Base-by-base conservation (phyloP, 192 early-diverging fungal genomes). In the Umbelopsis sp. region DNA sequence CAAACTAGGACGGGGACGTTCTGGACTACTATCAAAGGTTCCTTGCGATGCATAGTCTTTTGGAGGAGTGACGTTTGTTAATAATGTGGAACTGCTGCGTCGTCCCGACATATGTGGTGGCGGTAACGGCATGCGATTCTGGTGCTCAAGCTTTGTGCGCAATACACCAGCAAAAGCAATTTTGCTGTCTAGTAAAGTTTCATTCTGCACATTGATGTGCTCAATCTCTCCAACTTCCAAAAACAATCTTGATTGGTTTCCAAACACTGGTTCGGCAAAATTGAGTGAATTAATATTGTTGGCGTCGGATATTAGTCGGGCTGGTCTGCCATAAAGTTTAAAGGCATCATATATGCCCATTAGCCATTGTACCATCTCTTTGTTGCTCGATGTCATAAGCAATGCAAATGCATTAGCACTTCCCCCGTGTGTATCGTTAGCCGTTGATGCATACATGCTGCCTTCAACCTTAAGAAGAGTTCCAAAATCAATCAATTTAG, bases 251-350 rank as follows among this genome's bases (percentile, higher is more conserved):
- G 76, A 64, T 23, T 33, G 35, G 30, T 61, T 25, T 4, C 55
- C 55, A 46, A 67, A 46, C 12, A 61, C 45, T 10, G 65, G 58
- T 67, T 72, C 70, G 23, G 66, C 75, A 71, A 78, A 78, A 50
- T 73, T 69, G 37, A 78, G 64, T 16, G 76, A 21, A 23, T 53
- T 73, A 18, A 51, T 46, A 27, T 72, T 69, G 10, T 22, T 44
- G 12, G 71, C 68, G 20, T 80, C 79, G 46, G 78, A 66, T 25
- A 79, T 65, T 20, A 78, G 65, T 21, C 67, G 49, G 2, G 75
- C 64, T 33, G 82, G 79, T 69, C 79, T 52, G 18, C 82, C 83
- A 68, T 85, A 83, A 4, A 85, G 44, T 64, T 82, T 80, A 41
- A 85, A 85, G 13, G 73, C 66, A 61, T 82, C 78, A 45, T 64